Evolutionary conservation across 306 rosid species (phyloP).

Genomic region (Cercis canadensis): DNA sequence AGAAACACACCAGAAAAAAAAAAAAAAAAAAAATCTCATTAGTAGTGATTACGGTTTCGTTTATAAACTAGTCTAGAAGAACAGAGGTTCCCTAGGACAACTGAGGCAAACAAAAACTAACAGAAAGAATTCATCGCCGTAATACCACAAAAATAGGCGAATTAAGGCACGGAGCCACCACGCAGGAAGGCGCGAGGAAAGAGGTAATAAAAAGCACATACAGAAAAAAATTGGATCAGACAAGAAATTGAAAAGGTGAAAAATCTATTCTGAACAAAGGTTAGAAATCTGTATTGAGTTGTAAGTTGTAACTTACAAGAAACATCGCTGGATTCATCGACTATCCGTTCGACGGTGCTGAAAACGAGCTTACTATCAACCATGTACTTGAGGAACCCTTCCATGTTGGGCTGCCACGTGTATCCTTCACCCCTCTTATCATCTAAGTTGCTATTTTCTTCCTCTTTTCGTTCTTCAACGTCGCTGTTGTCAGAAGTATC

Average conservation of each 20-base stretch:
- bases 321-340: slow-evolving; percentile 74
- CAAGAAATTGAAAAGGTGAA: neutral
- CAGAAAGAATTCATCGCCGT: too few relatives aligned
- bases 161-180: too few relatives aligned
- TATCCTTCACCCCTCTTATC: slow-evolving; percentile 20
- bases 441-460: neutral
- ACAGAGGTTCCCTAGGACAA: too few relatives aligned
- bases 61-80: too few relatives aligned
- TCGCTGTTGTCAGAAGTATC: slow-evolving; percentile 4
- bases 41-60: neutral
- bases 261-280: neutral
- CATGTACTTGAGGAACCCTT: slow-evolving; percentile 69
- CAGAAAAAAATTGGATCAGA: too few relatives aligned
- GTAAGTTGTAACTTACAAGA: slow-evolving; percentile 53
- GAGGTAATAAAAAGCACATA: too few relatives aligned
- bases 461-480: slow-evolving; percentile 26
- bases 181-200: too few relatives aligned
- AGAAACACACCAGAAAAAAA: slow-evolving; percentile 7
- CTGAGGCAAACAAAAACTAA: too few relatives aligned
- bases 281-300: neutral
- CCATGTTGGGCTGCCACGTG: slow-evolving; percentile 69
- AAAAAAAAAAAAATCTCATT: neutral
- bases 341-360: slow-evolving; percentile 73
- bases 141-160: too few relatives aligned
- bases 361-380: slow-evolving; percentile 78